Base-by-base conservation (phyloP, 1,139 yeast genomes). In the Sugiyamaella pinicola region DNA sequence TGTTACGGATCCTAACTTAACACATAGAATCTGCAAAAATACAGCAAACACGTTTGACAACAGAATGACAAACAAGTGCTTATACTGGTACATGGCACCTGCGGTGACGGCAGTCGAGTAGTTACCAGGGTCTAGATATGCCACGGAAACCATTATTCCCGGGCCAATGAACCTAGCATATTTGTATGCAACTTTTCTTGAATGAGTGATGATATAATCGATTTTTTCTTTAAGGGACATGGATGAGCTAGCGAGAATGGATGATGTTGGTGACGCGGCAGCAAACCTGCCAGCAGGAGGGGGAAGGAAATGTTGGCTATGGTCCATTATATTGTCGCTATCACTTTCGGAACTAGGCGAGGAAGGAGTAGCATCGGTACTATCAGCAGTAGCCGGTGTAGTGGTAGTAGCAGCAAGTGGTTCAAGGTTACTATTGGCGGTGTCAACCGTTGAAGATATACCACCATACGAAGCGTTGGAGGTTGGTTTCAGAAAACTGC, bases 81-180 rank as follows among this genome's bases (percentile, higher is more conserved):
- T 84, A 71, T 88, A 93, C 67, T 87, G 83, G 70, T 85, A 91
- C 47, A 86, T 84, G 13, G 96, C 90, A 52, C 96, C 96, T 19
- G 95, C 95, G 4, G 96, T 85, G 28, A 93, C 96, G 35, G 95
- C 93, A 2, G 98, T 89, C 29, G 96, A 85, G 71, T 91, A 93
- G 71, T 93, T 93, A 1, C 99, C 99, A 1, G 99, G 98, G 65
- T 93, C 99, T 87, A 93, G 88, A 66, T 91, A 93, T 0, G 98
- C 96, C 49, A 93, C 98, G 19, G 95, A 82, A 26, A 93, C 95
- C 93, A 91, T 84, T 46, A 91, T 78, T 0, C 98, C 98, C 0
- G 97, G 97, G 0, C 98, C 97, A 2, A 90, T 74, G 69, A 90
- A 90, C 60, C 77, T 73, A 51, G 78, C 67, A 68, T 85, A 87